Base-by-base conservation (phyloP, 768 basidiomycete species). In the Nidularia sp. region DNA sequence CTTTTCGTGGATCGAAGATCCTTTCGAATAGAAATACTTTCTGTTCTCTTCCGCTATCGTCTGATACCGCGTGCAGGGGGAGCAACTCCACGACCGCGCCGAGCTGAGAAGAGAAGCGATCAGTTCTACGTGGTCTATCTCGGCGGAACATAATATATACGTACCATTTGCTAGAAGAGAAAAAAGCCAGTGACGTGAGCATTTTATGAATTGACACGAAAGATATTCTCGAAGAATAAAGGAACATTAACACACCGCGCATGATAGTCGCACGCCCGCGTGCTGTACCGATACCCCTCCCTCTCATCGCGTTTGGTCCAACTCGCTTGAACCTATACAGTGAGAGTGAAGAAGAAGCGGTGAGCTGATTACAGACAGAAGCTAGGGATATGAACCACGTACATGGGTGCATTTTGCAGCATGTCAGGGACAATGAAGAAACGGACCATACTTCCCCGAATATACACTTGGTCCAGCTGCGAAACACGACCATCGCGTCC, bases 391-490 rank as follows among this genome's bases (percentile, higher is more conserved):
- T 42, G 35, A 42, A 56, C 50, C 51, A 75, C 90, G 67, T 65
- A 95, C 97, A 99, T 99, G 15, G 97, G 97, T 10, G 97, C 97
- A 68, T 98, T 98, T 67, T 98, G 91, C 60, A 99, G 76, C 91
- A 99, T 98, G 71, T 98, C 97, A 51, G 97, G 97, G 18, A 99
- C 97, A 68, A 98, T 98, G 74, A 98, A 96, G 78, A 97, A 98
- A 58, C 97, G 81, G 58, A 98, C 78, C 91, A 98, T 97, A 68
- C 93, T 95, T 53, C 97, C 97, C 61, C 97, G 80, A 60, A 99
- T 99, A 72, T 99, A 99, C 33, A 98, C 96, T 70, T 98, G 96
- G 74, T 98, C 97, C 48, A 99, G 79, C 68, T 99, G 97, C 9
- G 97, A 97, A 31, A 99, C 93, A 62, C 97, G 92, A 25, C 97